Evolutionary conservation across 2,329 filamentous ascomycete genomes (phyloP), one percentile per base, ranked within the genome.

Genomic region (Botrytis fragariae): DNA sequence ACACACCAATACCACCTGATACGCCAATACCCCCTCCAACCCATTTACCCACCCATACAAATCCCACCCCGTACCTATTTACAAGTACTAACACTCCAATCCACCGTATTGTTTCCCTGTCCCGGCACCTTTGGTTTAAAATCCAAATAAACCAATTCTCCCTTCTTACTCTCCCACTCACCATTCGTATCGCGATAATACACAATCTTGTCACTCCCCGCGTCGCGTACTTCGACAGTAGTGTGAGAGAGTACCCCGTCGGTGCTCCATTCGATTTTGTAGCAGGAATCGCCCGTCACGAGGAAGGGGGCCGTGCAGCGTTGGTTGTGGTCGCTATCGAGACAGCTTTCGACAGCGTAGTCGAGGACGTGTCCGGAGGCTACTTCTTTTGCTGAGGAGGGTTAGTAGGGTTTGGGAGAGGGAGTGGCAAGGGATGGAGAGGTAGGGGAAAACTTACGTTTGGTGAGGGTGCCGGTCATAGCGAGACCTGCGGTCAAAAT

Each of bases 161-260:
- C 79, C 81, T 85, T 85, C 75, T 84, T 82, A 0, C 83, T 81
- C 2, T 77, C 83, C 84, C 84, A 86, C 51, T 84, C 79, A 32
- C 84, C 84, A 77, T 85, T 79, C 32, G 84, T 85, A 74, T 86
- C 84, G 22, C 84, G 79, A 74, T 85, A 85, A 75, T 80, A 85
- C 8, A 85, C 84, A 22, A 85, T 74, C 77, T 85, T 83, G 64
- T 77, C 78, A 61, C 81, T 80, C 2, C 79, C 83, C 10, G 82
- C 82, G 75, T 84, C 81, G 35, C 78, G 76, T 6, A 82, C 79
- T 78, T 84, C 83, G 67, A 80, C 81, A 0, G 82, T 84, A 2
- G 82, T 84, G 75, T 85, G 84, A 20, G 81, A 83, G 16, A 85
- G 67, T 1, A 79, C 73, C 29, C 74, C 82, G 16, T 82, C 79